Conservation (phyloP, 331 rosid species). For the Quercus tomentella region DNA sequence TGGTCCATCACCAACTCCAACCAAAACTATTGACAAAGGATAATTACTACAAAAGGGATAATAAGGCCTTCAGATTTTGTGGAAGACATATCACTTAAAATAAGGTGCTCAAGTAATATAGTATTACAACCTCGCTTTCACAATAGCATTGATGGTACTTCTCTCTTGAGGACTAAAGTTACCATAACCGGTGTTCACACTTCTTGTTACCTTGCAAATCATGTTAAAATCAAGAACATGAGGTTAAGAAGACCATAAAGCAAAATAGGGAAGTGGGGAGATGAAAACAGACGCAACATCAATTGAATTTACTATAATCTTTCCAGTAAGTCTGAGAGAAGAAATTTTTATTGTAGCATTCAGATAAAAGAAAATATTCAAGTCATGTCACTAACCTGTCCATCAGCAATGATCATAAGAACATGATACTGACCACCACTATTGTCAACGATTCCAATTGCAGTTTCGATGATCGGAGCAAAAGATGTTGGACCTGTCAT, state of each 20-base stretch:
- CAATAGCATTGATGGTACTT: slow-evolving; percentile 22
- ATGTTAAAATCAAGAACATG: background rate
- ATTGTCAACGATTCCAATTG: slow-evolving; percentile 20
- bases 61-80: background rate
- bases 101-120: background rate
- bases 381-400: slow-evolving; percentile 19
- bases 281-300: background rate
- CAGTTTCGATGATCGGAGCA: slow-evolving; percentile 29
- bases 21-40: slow-evolving; percentile 27
- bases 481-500: slow-evolving; percentile 32
- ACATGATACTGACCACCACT: slow-evolving; percentile 33
- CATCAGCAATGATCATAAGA: slow-evolving; percentile 39
- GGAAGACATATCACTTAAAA: background rate
- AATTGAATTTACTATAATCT: background rate
- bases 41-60: slow-evolving; percentile 16
- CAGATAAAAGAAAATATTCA: background rate
- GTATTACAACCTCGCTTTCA: slow-evolving; percentile 21
- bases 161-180: slow-evolving; percentile 25
- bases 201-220: slow-evolving; percentile 28
- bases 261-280: background rate
- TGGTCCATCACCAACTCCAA: slow-evolving; percentile 36
- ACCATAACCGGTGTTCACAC: background rate
- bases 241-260: background rate
- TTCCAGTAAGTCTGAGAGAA: background rate
- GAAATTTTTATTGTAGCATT: background rate